phyloP scores from a whole-genome alignment of 768 basidiomycete species.

The Boletus reticuloceps region DNA sequence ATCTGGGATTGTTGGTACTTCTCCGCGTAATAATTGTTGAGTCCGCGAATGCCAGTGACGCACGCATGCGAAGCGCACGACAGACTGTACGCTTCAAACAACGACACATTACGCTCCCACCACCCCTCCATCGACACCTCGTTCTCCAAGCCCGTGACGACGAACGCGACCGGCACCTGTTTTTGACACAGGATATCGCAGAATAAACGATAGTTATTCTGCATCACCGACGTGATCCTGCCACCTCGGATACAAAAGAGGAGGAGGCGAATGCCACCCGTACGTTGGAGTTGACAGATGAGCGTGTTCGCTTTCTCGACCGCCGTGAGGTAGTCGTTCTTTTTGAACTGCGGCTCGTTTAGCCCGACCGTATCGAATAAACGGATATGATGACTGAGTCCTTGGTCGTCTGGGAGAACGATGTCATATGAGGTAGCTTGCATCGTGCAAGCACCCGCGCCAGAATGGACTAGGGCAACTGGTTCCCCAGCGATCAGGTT shows the following conservation, averaged over 20 bases:
- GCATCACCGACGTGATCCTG: slow-evolving; percentile 28
- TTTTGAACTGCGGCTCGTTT: slow-evolving; percentile 23
- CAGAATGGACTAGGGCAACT: slow-evolving; percentile 28
- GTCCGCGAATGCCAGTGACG: slow-evolving; percentile 35
- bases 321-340: slow-evolving; percentile 26
- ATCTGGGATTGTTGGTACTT: slow-evolving; percentile 35
- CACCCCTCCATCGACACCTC: slow-evolving; percentile 32
- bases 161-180: slow-evolving; percentile 30
- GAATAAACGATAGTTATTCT: slow-evolving; percentile 33
- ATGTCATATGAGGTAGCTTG: slow-evolving; percentile 25
- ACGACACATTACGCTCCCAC: slow-evolving; percentile 32
- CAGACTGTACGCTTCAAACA: slow-evolving; percentile 28
- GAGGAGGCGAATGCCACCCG: slow-evolving; percentile 32
- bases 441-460: slow-evolving; percentile 37
- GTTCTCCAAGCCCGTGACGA: slow-evolving; percentile 34
- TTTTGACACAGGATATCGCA: slow-evolving; percentile 29
- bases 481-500: slow-evolving; percentile 35
- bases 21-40: slow-evolving; percentile 17
- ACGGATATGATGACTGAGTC: slow-evolving; percentile 19
- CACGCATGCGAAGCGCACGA: slow-evolving; percentile 36
- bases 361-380: slow-evolving; percentile 36
- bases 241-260: slow-evolving; percentile 35
- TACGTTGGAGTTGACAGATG: slow-evolving; percentile 31
- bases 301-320: slow-evolving; percentile 34
- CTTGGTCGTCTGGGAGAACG: slow-evolving; percentile 17